These are phyloP conservation scores for Phaeoacremonium minimum DNA, from an alignment of 2,329 filamentous ascomycete genomes.

Conservation along the genomic window DNA sequence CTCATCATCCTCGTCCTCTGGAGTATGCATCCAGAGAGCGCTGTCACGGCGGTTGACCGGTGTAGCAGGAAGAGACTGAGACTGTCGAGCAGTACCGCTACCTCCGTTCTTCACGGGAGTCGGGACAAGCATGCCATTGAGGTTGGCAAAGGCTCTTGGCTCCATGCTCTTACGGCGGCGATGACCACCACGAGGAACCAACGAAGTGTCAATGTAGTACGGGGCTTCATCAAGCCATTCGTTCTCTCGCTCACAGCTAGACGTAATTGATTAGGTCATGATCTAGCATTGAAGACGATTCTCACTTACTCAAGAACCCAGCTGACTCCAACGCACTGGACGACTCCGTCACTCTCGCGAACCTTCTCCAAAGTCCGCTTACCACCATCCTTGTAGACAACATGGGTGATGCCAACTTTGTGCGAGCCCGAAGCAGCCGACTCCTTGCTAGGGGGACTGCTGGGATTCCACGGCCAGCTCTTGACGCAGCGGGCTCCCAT, in stretches of 20 bases:
- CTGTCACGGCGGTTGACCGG: conserved; percentile 48
- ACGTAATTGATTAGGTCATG: conserved; percentile 3
- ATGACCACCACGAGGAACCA: conserved; percentile 64
- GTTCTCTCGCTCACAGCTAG: conserved; percentile 70
- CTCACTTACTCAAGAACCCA: conserved; percentile 81
- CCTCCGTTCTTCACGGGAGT: conserved; percentile 27
- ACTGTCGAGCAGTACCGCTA: conserved; percentile 20
- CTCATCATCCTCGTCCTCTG: conserved; percentile 31
- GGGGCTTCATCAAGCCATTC: conserved; percentile 70
- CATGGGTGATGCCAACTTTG: conserved; percentile 77
- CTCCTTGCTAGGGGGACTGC: conserved; percentile 26
- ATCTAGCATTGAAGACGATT: not conserved
- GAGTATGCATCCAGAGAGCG: conserved; percentile 50
- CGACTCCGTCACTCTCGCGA: conserved; percentile 63
- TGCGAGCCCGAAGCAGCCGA: conserved; percentile 21
- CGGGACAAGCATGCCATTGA: conserved; percentile 61
- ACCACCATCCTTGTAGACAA: conserved; percentile 85
- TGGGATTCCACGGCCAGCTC: conserved; percentile 69
- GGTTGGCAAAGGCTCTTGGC: conserved; percentile 63
- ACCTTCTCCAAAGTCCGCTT: conserved; percentile 80
- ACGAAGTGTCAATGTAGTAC: conserved; percentile 64
- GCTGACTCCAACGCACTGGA: conserved; percentile 81
- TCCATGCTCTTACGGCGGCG: conserved; percentile 80
- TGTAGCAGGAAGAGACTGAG: conserved; percentile 38
- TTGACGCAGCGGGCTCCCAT: conserved; percentile 81